phyloP scores from a whole-genome alignment of 805 yeast genomes.

The Saturnispora diversa region DNA sequence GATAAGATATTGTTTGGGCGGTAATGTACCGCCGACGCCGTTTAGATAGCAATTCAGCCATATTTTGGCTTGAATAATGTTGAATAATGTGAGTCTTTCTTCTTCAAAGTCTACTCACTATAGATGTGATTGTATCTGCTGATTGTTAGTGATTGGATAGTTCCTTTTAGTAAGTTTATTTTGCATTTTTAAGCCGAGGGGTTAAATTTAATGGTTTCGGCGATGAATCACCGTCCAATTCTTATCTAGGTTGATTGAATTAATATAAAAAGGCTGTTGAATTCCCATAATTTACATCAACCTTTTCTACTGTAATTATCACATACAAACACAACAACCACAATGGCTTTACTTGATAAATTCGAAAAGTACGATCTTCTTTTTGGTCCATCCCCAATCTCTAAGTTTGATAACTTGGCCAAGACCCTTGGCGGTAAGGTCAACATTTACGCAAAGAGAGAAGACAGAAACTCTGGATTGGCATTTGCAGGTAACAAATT shows the following conservation, averaged over 20 bases:
- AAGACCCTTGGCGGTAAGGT: constrained; percentile 27
- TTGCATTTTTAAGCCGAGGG: too few species aligned
- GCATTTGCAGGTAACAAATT: constrained; percentile 32
- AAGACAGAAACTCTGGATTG: constrained; percentile 30
- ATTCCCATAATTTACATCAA: background rate
- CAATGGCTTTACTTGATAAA: constrained; percentile 19
- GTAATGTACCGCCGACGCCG: too few species aligned
- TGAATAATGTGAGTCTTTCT: too few species aligned
- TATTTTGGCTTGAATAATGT: too few species aligned
- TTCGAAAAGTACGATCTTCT: constrained; percentile 25
- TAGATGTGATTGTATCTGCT: too few species aligned
- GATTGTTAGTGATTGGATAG: too few species aligned
- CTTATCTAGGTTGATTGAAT: background rate
- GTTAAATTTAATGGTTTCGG: background rate
- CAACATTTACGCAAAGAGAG: constrained; percentile 30
- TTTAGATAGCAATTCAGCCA: too few species aligned
- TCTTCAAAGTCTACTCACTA: too few species aligned
- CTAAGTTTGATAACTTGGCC: constrained; percentile 26
- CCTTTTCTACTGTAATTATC: background rate
- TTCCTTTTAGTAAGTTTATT: too few species aligned
- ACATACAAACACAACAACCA: background rate
- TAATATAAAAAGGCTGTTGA: background rate
- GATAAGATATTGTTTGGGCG: too few species aligned
- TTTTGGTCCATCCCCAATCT: constrained; percentile 31
- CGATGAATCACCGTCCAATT: background rate